Conservation (phyloP, 169 alveolate genomes). For the Sarcocystis neurona region DNA sequence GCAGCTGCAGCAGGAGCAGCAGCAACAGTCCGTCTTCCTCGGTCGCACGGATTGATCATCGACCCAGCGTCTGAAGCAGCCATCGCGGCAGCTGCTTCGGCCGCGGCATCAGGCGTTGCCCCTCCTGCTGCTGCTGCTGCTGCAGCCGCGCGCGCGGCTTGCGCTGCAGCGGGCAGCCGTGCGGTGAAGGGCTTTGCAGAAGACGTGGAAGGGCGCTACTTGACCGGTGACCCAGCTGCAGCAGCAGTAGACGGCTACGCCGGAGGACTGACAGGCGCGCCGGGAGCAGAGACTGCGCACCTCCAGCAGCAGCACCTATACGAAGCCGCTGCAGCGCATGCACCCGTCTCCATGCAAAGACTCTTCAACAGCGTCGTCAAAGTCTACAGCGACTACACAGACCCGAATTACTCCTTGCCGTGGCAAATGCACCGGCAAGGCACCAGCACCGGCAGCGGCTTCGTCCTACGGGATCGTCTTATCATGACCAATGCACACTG, state of each 20-base stretch:
- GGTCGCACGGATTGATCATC: neutral
- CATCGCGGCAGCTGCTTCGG: neutral
- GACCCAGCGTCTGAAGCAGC: neutral
- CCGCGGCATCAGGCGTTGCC: neutral
- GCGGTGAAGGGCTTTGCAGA: neutral
- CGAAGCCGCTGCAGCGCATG: neutral
- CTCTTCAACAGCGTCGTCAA: conserved; percentile 76
- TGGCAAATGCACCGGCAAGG: conserved; percentile 84
- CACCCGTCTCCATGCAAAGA: neutral
- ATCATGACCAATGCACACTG: conserved; percentile 82
- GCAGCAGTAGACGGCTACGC: neutral
- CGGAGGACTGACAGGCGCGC: neutral
- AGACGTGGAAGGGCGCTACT: neutral
- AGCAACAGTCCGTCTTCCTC: conserved; percentile 10
- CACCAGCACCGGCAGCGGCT: conserved; percentile 76
- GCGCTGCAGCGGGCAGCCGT: neutral
- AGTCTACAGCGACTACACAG: conserved; percentile 81
- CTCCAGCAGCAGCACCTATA: neutral
- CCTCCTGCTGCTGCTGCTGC: neutral
- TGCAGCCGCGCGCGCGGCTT: neutral
- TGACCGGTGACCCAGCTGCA: neutral
- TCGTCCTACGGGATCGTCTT: conserved; percentile 24
- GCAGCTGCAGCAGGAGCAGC: conserved; percentile 28
- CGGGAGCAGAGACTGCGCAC: neutral
- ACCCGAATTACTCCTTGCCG: conserved; percentile 81